Percentiles rank a stretch among this genome's conserved stretches.
These are phyloP conservation scores for Dendrocalamus latiflorus DNA, from an alignment of 202 grass and related monocot species.

Conservation along the genomic window DNA sequence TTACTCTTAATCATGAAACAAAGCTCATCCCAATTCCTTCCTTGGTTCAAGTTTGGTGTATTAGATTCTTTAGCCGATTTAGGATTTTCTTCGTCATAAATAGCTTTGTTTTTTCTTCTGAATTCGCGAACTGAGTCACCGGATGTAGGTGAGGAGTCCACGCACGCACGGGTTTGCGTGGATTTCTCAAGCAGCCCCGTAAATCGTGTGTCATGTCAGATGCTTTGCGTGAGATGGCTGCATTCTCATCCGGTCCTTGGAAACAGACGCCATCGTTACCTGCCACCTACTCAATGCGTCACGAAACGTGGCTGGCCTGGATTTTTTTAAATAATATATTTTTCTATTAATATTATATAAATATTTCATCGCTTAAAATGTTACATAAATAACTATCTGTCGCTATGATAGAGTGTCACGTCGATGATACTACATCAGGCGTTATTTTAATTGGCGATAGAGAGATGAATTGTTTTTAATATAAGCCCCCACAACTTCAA, in stretches of 20 bases:
- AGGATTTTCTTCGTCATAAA: neutral
- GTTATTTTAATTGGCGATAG: too few relatives aligned
- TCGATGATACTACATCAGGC: too few relatives aligned
- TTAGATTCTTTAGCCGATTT: neutral
- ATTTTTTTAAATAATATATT: too few relatives aligned
- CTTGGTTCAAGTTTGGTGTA: neutral
- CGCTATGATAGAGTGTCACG: too few relatives aligned
- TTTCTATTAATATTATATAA: too few relatives aligned
- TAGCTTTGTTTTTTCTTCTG: neutral
- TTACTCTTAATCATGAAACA: neutral
- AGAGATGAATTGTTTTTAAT: too few relatives aligned
- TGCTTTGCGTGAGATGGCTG: slow-evolving; percentile 32
- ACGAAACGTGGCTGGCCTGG: neutral
- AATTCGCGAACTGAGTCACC: neutral
- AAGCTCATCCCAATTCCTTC: neutral
- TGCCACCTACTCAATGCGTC: neutral
- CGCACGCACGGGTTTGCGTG: neutral
- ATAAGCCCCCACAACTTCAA: too few relatives aligned
- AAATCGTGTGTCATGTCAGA: slow-evolving; percentile 2
- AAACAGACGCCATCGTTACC: neutral
- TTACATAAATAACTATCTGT: too few relatives aligned
- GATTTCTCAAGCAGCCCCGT: neutral
- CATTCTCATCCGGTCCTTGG: slow-evolving; percentile 5
- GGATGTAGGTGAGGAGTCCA: neutral
- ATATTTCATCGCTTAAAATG: too few relatives aligned